Evolutionary conservation across 257 asterid species (phyloP).

Genomic region (Mitragyna speciosa): DNA sequence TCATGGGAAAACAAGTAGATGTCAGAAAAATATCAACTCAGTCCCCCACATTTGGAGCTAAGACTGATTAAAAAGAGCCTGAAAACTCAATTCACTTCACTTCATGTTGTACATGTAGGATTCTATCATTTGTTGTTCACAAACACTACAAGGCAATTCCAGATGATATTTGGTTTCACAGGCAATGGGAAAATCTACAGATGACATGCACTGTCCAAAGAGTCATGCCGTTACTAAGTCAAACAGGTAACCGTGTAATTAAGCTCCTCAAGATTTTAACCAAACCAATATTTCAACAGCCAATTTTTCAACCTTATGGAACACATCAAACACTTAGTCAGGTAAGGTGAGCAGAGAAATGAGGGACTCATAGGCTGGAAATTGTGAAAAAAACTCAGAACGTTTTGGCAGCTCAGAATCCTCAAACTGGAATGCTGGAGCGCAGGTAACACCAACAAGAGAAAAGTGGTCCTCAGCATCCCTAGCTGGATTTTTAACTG

Average conservation of each 20-base stretch:
- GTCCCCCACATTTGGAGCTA: not conserved
- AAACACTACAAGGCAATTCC: not conserved
- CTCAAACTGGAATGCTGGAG: slow-evolving; percentile 94
- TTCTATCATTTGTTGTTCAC: not conserved
- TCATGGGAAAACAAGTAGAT: no score
- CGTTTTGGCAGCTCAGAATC: slow-evolving; percentile 86
- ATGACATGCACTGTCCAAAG: not conserved
- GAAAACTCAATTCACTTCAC: not conserved
- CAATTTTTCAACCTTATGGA: not conserved
- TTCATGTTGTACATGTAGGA: not conserved
- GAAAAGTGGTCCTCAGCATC: slow-evolving; percentile 64
- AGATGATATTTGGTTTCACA: not conserved
- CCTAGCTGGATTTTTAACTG: slow-evolving; percentile 47
- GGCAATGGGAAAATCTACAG: not conserved
- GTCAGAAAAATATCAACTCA: not conserved
- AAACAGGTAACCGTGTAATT: not conserved
- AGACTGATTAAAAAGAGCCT: not conserved
- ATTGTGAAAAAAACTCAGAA: slow-evolving; percentile 52
- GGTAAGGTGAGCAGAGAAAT: slow-evolving; percentile 56
- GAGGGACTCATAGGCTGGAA: slow-evolving; percentile 60
- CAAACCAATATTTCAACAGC: not conserved
- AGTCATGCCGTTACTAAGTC: not conserved
- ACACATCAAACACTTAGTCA: slow-evolving; percentile 26
- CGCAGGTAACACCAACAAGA: slow-evolving; percentile 92
- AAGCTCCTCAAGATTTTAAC: not conserved